phyloP scores from a whole-genome alignment of 306 rosid species.

The Heteromeles arbutifolia region DNA sequence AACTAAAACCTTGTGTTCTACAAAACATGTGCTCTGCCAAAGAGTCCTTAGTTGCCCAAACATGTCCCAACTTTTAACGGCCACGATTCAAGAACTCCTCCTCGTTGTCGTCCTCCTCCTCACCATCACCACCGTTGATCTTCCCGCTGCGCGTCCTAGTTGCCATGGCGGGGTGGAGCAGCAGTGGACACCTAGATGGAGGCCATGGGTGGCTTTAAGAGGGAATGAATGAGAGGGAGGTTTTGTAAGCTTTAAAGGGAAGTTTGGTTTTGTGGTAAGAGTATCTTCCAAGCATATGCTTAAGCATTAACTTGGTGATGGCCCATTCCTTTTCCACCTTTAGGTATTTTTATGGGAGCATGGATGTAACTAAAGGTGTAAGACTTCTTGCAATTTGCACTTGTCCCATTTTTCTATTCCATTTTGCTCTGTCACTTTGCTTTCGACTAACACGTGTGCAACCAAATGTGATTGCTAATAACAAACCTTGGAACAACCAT shows the following conservation, averaged over 20 bases:
- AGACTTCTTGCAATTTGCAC: not conserved
- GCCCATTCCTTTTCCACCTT: slow-evolving; percentile 33
- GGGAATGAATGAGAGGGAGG: slow-evolving; percentile 18
- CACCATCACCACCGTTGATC: slow-evolving; percentile 20
- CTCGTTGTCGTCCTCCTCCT: slow-evolving; percentile 16
- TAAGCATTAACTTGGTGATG: slow-evolving; percentile 44
- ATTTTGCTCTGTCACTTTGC: slow-evolving; percentile 3
- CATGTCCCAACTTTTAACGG: slow-evolving; percentile 33
- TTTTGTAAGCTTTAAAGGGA: slow-evolving; percentile 31
- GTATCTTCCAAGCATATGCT: slow-evolving; percentile 80
- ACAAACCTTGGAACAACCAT: not conserved
- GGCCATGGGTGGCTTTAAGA: slow-evolving; percentile 12
- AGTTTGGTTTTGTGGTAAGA: slow-evolving; percentile 24
- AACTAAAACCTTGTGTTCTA: not conserved
- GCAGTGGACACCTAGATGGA: not conserved
- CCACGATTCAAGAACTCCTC: slow-evolving; percentile 8
- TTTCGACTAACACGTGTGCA: not conserved
- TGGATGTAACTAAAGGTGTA: slow-evolving; percentile 13
- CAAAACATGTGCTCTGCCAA: slow-evolving; percentile 41
- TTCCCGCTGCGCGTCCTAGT: slow-evolving; percentile 1
- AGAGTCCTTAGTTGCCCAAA: slow-evolving; percentile 74
- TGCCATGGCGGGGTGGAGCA: slow-evolving; percentile 8
- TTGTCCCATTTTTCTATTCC: not conserved
- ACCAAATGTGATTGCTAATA: not conserved
- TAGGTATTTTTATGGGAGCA: slow-evolving; percentile 25